Evolutionary conservation across 192 early-diverging fungal genomes (phyloP), one percentile per base, ranked within the genome.

Genomic region (Paraglomus brasilianum): DNA sequence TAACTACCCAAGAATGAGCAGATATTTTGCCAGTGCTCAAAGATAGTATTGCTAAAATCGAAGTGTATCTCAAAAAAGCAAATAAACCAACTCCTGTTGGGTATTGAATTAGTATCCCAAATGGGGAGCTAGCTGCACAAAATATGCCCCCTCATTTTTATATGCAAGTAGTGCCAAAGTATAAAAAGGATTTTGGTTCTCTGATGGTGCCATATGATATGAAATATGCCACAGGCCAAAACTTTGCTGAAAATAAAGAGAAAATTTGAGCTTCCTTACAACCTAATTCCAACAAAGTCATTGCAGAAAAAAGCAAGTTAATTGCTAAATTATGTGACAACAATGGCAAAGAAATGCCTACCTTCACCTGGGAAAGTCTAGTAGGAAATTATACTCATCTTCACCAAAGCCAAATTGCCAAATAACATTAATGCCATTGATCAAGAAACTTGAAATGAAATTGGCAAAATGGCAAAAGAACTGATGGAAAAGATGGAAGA

Each of bases 1-100:
- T 55, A 55, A 55, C 52, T 55, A 24, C 17, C 52, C 52, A 55
- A 55, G 52, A 55, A 55, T 55, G 52, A 55, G 52, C 52, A 11
- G 52, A 55, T 55, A 55, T 55, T 55, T 55, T 55, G 8, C 52
- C 17, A 55, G 17, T 55, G 8, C 17, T 55, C 7, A 55, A 55
- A 17, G 17, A 55, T 21, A 55, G 52, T 55, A 55, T 55, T 11
- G 17, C 17, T 55, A 55, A 55, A 17, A 55, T 55, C 24, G 7
- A 55, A 55, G 5, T 21, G 24, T 15, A 21, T 7, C 24, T 21
- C 52, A 55, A 55, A n/a, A n/a, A n/a, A n/a, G n/a, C n/a, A n/a
- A n/a, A n/a, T n/a, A n/a, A n/a, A n/a, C n/a, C n/a, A n/a, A n/a
- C n/a, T 55, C 52, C 52, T 21, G 52, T 55, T 11, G 17, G 52